A percentile compares a stretch with the other conserved stretches of the same genome.
Evolutionary conservation across 164 flowering plant genomes (phyloP).

Genomic region (Magnolia officinalis): DNA sequence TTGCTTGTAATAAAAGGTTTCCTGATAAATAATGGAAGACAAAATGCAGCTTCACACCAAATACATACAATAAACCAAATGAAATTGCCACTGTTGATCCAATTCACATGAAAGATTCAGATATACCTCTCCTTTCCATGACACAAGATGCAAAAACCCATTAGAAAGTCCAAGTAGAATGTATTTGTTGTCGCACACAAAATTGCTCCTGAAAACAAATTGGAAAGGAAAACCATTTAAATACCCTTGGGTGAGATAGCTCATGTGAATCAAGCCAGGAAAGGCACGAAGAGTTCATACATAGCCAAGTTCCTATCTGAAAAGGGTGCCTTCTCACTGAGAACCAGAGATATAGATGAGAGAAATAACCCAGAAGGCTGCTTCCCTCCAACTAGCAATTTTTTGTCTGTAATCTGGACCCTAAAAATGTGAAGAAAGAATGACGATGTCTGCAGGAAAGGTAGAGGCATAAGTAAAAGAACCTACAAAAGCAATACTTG

Average conservation of each 20-base stretch:
- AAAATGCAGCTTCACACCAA: not conserved
- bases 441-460: slow-evolving; percentile 77
- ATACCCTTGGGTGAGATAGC: not conserved
- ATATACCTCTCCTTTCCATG: slow-evolving; percentile 99
- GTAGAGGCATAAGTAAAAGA: slow-evolving; percentile 3
- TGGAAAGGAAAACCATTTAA: not conserved
- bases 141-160: slow-evolving; percentile 75
- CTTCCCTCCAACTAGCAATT: slow-evolving; percentile 77
- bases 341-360: slow-evolving; percentile 59
- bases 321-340: slow-evolving; percentile 81
- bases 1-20: not conserved
- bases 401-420: slow-evolving; percentile 68
- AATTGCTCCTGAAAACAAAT: slow-evolving; percentile 71
- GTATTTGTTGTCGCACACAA: slow-evolving; percentile 76
- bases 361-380: slow-evolving; percentile 72
- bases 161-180: slow-evolving; percentile 80
- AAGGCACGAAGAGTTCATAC: slow-evolving; percentile 38
- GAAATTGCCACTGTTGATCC: not conserved
- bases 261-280: not conserved
- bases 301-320: slow-evolving; percentile 48
- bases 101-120: not conserved
- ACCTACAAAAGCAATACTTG: not conserved
- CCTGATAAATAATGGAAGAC: not conserved
- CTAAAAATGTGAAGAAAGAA: slow-evolving; percentile 78
- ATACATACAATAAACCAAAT: not conserved